phyloP scores from a whole-genome alignment of 2,329 filamentous ascomycete species.

The Penicillium sp. region DNA sequence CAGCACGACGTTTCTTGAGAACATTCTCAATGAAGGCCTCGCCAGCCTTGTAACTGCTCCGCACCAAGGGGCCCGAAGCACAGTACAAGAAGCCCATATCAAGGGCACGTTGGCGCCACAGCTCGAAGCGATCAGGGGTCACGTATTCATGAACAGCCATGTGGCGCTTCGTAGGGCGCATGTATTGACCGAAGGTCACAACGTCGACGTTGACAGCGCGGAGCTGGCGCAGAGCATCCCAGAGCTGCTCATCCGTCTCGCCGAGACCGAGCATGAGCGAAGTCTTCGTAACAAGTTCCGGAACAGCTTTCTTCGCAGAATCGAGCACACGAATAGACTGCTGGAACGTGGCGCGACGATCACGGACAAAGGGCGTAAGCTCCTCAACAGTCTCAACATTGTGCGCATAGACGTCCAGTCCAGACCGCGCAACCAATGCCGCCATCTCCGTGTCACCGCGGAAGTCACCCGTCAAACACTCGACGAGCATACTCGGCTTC shows the following conservation, averaged over 20 bases:
- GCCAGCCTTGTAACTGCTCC: constrained; percentile 95
- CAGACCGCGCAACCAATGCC: constrained; percentile 75
- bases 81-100: constrained; percentile 97
- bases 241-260: constrained; percentile 83
- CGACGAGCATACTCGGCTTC: constrained; percentile 45
- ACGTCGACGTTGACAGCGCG: constrained; percentile 82
- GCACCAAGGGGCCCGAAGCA: constrained; percentile 85
- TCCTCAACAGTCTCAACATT: constrained; percentile 95
- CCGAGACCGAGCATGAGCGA: constrained; percentile 95
- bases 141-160: constrained; percentile 97
- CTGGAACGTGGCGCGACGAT: constrained; percentile 83
- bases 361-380: constrained; percentile 83
- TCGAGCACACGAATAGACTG: constrained; percentile 78
- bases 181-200: constrained; percentile 99
- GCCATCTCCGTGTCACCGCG: constrained; percentile 84
- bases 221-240: constrained; percentile 74
- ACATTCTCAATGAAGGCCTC: constrained; percentile 99
- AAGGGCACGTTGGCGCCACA: constrained; percentile 84
- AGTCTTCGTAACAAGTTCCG: constrained; percentile 92
- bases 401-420: constrained; percentile 93
- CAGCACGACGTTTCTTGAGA: constrained; percentile 67
- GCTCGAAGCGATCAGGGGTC: constrained; percentile 84
- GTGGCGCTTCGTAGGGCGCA: constrained; percentile 96
- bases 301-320: constrained; percentile 73
- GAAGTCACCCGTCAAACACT: constrained; percentile 71